Evolutionary conservation across 305 asterid genomes (phyloP), one percentile per base, ranked within the genome.

Genomic region (Fraxinus greggii): DNA sequence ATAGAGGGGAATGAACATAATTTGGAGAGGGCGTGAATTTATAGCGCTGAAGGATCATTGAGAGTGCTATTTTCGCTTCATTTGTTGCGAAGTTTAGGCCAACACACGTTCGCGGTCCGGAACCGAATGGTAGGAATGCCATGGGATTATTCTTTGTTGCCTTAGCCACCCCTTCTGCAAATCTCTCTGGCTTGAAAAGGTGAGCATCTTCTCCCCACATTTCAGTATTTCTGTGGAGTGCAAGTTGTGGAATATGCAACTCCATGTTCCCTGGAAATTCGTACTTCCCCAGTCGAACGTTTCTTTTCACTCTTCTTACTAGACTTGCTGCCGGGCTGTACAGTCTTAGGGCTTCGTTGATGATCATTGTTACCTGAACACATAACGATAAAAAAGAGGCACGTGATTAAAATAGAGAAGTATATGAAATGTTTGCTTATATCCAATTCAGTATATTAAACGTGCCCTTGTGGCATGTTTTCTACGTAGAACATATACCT

Each of bases 151-250:
- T 79, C 45, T 73, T 83, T 2, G 93, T 87, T 0, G 93, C 97
- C 59, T 79, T 75, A n/a, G 92, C 92, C 0, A 89, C 81, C 65
- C 97, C 97, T 69, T 86, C 84, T 51, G 86, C 85, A 75, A 91
- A 93, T 80, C 95, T 80, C 67, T 90, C 91, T 9, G 94, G 94
- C 42, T 86, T 88, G 86, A 89, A 91, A 7, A 88, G 81, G 24
- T 79, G 87, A 33, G 88, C 88, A 59, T 92, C 95, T 40, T 83
- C 26, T 15, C 97, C 96, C 97, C 94, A 91, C 7, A 89, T 75
- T 17, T 88, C 87, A 2, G 78, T 79, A 42, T 80, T 67, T 28
- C 86, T 84, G 65, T 93, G 94, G 0, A 93, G 79, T 29, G 89
- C 88, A 7, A 88, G 70, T 28, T 80, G 7, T 31, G 95, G 90